phyloP scores from a whole-genome alignment of 495 filamentous ascomycete species.

The Annulohypoxylon stygium region DNA sequence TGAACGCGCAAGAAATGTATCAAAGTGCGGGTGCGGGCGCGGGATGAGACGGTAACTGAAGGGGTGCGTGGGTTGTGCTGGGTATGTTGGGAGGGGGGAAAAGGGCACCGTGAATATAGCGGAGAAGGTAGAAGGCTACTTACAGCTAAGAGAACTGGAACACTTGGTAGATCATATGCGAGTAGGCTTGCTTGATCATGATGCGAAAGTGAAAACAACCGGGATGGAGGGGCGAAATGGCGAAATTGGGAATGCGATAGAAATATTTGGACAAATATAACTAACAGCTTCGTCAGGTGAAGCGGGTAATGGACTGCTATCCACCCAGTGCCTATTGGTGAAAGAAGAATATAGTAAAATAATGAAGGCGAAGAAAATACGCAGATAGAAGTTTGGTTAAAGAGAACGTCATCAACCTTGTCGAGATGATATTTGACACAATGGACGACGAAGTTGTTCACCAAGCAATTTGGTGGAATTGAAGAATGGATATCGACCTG shows the following conservation, averaged over 20 bases:
- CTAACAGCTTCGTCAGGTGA: not conserved
- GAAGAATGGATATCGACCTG: slow-evolving; percentile 9
- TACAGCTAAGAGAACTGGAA: slow-evolving; percentile 46
- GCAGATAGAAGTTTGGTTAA: slow-evolving; percentile 11
- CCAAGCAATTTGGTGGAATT: slow-evolving; percentile 42
- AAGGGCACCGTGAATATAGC: not conserved
- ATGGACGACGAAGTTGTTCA: slow-evolving; percentile 23
- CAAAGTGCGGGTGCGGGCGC: slow-evolving; percentile 1
- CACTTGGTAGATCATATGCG: slow-evolving; percentile 26
- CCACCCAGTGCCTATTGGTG: not conserved
- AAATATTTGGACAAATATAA: slow-evolving; percentile 15
- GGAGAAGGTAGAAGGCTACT: slow-evolving; percentile 13
- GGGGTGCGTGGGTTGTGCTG: not conserved
- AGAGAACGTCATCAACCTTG: slow-evolving; percentile 31
- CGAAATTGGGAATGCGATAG: slow-evolving; percentile 15
- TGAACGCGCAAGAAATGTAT: slow-evolving; percentile 9
- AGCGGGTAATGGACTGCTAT: not conserved
- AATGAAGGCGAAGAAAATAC: not conserved
- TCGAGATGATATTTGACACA: slow-evolving; percentile 39
- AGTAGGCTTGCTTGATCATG: slow-evolving; percentile 48
- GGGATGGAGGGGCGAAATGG: slow-evolving; percentile 26
- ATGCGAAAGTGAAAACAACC: slow-evolving; percentile 29
- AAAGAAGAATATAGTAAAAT: slow-evolving; percentile 16
- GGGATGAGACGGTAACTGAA: not conserved
- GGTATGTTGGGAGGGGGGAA: not conserved